These are phyloP conservation scores for Dothistroma septosporum DNA, from an alignment of 2,329 filamentous ascomycete species.

Conservation along the genomic window DNA sequence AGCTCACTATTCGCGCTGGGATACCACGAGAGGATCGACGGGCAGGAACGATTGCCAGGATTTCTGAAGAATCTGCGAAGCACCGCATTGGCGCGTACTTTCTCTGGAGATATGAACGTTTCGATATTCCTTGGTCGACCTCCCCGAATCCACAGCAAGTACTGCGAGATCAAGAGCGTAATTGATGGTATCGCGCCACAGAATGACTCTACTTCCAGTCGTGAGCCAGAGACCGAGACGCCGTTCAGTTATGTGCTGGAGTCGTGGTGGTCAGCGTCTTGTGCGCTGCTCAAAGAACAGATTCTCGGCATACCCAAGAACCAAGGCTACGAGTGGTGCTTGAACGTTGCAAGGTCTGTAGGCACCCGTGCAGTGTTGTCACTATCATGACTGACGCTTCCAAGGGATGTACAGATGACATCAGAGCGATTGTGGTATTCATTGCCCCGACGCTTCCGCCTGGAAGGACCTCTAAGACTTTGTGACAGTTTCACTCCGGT, in stretches of 20 bases:
- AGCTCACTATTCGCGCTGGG: conserved; percentile 48
- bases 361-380: neutral
- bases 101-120: conserved; percentile 47
- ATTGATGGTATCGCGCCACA: neutral
- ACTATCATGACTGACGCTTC: neutral
- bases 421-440: conserved; percentile 26
- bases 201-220: too few species aligned
- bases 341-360: conserved; percentile 8
- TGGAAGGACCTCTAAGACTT: conserved; percentile 9
- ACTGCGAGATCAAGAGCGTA: conserved; percentile 36
- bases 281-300: conserved; percentile 34
- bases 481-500: conserved; percentile 12
- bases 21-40: conserved; percentile 42
- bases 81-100: conserved; percentile 42
- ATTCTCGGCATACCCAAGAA: conserved; percentile 31
- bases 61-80: conserved; percentile 43
- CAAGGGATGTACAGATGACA: conserved; percentile 4
- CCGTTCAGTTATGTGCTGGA: conserved; percentile 28
- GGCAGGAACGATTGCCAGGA: conserved; percentile 30
- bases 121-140: conserved; percentile 51
- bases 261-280: conserved; percentile 33
- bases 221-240: neutral
- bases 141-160: conserved; percentile 44
- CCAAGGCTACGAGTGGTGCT: conserved; percentile 13
- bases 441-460: conserved; percentile 27